Base-by-base conservation (phyloP, 2,329 filamentous ascomycete genomes). In the Beauveria brongniartii region DNA sequence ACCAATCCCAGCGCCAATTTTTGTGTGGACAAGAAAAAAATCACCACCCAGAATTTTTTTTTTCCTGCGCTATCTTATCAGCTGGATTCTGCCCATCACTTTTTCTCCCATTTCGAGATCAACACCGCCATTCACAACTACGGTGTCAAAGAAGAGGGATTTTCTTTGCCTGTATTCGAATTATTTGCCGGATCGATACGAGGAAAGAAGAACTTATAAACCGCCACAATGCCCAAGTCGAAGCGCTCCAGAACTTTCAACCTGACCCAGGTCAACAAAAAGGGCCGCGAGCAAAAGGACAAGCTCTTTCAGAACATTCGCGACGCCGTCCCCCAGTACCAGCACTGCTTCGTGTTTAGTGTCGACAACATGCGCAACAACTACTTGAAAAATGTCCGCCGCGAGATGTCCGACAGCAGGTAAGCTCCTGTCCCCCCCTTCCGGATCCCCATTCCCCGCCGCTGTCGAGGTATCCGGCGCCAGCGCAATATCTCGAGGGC, bases 291-390 rank as follows among this genome's bases (percentile, higher is more conserved):
- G 80, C 89, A 97, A 75, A 92, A 92, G 75, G 85, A 92, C 71
- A 87, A 88, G 71, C 88, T 97, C 65, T 96, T 93, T 78, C 81
- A 88, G 75, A 91, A 90, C 74, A 89, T 99, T 66, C 91, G 92
- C 74, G 88, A 92, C 73, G 87, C 87, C 70, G 82, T 95, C 63
- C 88, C 92, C 72, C 80, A 90, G 71, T 96, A 93, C 81, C 85
- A 92, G 76, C 86, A 93, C 81, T 89, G 93, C 78, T 95, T 95
- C 77, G 90, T 97, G 72, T 96, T 99, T 75, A 84, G 84, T 70
- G 88, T 99, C 68, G 90, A 96, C 73, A 97, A 97, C 80, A 96
- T 96, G 91, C 91, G 94, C 74, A 99, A 99, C 80, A 95, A 88
- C 68, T 92, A 96, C 76, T 80, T 97, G 70, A 96, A 97, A 79